A percentile compares a stretch with the other conserved stretches of the same genome.
Evolutionary conservation across 2,329 filamentous ascomycete genomes (phyloP).

Genomic region (Verticillium albo-atrum): DNA sequence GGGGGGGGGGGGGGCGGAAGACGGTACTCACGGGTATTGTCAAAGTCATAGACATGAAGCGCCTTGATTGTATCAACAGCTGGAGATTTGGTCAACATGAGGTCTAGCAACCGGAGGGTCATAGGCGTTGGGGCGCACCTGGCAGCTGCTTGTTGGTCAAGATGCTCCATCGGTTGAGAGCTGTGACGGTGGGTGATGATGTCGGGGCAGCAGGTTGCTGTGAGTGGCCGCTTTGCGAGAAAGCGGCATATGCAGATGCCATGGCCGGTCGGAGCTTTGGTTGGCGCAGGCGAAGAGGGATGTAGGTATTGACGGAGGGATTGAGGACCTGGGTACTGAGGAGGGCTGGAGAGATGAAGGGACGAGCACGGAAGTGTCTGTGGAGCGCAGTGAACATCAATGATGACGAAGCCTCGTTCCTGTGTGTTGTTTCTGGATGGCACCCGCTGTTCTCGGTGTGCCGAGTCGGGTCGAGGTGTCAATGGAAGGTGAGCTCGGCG

Average conservation of each 20-base stretch:
- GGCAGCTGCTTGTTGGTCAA: conserved; percentile 64
- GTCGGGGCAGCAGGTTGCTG: conserved; percentile 6
- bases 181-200: conserved; percentile 56
- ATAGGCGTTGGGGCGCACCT: conserved; percentile 35
- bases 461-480: not conserved
- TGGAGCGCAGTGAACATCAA: not conserved
- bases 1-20: not conserved
- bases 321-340: not conserved
- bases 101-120: not conserved
- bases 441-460: not conserved
- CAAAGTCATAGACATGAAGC: conserved; percentile 95
- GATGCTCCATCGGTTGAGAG: conserved; percentile 80
- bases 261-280: conserved; percentile 2
- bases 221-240: conserved; percentile 9
- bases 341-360: not conserved
- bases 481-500: not conserved
- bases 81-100: conserved; percentile 20
- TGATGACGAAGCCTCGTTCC: not conserved
- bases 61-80: conserved; percentile 65
- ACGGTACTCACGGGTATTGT: conserved; percentile 80
- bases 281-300: not conserved
- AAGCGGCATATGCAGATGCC: conserved; percentile 10
- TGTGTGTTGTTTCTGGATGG: not conserved
- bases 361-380: not conserved
- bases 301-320: not conserved